These are phyloP conservation scores for Casuarina glauca DNA, from an alignment of 306 rosid genomes.

Conservation along the genomic window DNA sequence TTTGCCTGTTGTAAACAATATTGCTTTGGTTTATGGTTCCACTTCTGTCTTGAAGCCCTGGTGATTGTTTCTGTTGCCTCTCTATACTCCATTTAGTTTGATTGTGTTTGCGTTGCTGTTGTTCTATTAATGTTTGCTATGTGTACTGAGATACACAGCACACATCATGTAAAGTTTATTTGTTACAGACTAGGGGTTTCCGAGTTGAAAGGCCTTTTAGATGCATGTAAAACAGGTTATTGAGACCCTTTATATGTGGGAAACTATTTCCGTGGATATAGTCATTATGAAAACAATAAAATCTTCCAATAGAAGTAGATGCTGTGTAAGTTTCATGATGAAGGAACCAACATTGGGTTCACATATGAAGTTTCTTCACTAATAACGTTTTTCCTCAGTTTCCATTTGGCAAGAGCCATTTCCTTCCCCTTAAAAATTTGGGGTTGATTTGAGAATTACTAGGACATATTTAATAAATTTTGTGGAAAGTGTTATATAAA, in stretches of 20 bases:
- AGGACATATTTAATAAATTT: too few relatives aligned
- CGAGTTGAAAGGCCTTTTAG: neutral
- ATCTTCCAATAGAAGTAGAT: neutral
- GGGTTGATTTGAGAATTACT: too few relatives aligned
- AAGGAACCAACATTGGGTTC: neutral
- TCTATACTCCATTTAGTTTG: neutral
- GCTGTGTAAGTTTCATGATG: neutral
- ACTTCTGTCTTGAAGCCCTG: slow-evolving; percentile 13
- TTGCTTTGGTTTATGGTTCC: slow-evolving; percentile 21
- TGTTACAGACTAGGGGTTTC: neutral
- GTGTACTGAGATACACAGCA: neutral
- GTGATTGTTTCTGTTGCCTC: slow-evolving; percentile 7
- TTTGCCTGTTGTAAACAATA: slow-evolving; percentile 21
- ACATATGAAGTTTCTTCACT: neutral
- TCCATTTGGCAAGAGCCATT: neutral
- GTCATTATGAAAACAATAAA: neutral
- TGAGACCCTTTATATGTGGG: neutral
- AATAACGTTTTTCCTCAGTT: neutral
- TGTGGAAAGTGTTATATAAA: too few relatives aligned
- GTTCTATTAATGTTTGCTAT: neutral
- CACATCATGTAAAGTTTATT: neutral
- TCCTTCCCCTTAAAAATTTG: neutral
- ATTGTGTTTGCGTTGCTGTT: neutral
- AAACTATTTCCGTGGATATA: neutral
- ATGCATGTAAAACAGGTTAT: neutral